Percentiles rank a stretch among this genome's conserved stretches.
phyloP scores from a whole-genome alignment of 2,329 filamentous ascomycete species.

The Xylariaceae sp. region DNA sequence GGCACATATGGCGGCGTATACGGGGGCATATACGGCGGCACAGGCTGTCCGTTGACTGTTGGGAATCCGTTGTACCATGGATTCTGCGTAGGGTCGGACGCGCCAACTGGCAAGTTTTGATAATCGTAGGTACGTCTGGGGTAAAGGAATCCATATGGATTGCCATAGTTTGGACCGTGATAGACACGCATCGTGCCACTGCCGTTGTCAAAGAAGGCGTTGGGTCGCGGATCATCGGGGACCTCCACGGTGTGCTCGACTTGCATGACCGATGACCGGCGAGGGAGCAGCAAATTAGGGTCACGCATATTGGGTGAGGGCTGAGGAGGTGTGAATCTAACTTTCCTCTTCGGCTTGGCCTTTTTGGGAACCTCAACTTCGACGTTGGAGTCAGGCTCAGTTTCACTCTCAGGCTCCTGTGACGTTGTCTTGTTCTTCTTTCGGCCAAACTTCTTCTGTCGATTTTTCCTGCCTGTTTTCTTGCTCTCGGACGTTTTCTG shows the following conservation, averaged over 20 bases:
- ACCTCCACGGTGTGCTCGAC: slow-evolving; percentile 54
- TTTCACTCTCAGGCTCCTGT: not conserved
- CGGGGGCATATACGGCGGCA: slow-evolving; percentile 2
- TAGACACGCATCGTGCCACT: slow-evolving; percentile 54
- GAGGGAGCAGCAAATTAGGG: slow-evolving; percentile 46
- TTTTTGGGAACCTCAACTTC: slow-evolving; percentile 8
- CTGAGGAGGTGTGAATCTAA: slow-evolving; percentile 6
- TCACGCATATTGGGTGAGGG: slow-evolving; percentile 33
- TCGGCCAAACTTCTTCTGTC: slow-evolving; percentile 11
- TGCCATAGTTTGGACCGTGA: slow-evolving; percentile 53
- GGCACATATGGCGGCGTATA: slow-evolving; percentile 1
- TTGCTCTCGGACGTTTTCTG: slow-evolving; percentile 13
- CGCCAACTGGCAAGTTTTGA: slow-evolving; percentile 39
- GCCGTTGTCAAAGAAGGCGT: slow-evolving; percentile 54
- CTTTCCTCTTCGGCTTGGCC: slow-evolving; percentile 11
- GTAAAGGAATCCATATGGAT: slow-evolving; percentile 46
- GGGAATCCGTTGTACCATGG: slow-evolving; percentile 42
- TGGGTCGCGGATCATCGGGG: slow-evolving; percentile 51
- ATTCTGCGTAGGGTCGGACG: slow-evolving; percentile 42
- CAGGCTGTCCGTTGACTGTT: slow-evolving; percentile 18
- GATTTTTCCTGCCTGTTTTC: slow-evolving; percentile 7
- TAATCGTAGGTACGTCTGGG: slow-evolving; percentile 36
- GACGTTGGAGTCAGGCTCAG: slow-evolving; percentile 16
- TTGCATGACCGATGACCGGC: slow-evolving; percentile 47
- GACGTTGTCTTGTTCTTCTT: not conserved